Evolutionary conservation across 208 protist species (phyloP), one percentile per base, ranked within the genome.

Genomic region (Acanthamoeba divionensis): DNA sequence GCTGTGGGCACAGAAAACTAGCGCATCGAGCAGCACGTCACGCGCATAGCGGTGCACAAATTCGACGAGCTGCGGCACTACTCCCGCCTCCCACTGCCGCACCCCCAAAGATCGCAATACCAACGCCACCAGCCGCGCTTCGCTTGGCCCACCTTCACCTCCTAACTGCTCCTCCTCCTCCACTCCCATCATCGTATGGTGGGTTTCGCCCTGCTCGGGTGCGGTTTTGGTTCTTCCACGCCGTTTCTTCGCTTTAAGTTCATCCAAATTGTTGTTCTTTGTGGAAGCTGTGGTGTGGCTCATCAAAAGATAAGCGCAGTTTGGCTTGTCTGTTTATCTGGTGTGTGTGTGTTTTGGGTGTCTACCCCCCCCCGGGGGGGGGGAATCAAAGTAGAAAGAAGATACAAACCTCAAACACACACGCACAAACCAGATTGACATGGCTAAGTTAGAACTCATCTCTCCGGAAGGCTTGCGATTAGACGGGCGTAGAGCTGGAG

Each of bases 401-500:
- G 52, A 60, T 21, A 60, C 21, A 60, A 60, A 60, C 21, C 21
- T 60, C 21, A 60, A 60, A 60, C 21, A 21, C 21, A 60, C 21
- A 60, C 52, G n/a, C n/a, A 60, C 21, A 60, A 21, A 60, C 21
- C 21, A 60, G 15, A 13, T 73, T 57, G 31, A 73, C 10, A 87
- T 69, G 77, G 47, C 77, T 0, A 79, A 54, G 48, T 90, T 89
- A 38, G 92, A 95, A 62, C 93, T 91, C 41, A 45, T 95, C 24
- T 93, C 92, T n/a, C 92, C 90, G 29, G 95, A 94, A 79, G 97
- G 97, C 13, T 90, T 98, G 13, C 91, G 97, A 33, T 36, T 96
- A 29, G 97, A 98, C 88, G 97, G 97, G 12, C 94, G 97, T 48
- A 89, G 95, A 24, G 50, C 94, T 15, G 75, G 93, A 54, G 97